These are phyloP conservation scores for Dillenia suffruticosa DNA, from an alignment of 164 flowering plant genomes.

Conservation along the genomic window DNA sequence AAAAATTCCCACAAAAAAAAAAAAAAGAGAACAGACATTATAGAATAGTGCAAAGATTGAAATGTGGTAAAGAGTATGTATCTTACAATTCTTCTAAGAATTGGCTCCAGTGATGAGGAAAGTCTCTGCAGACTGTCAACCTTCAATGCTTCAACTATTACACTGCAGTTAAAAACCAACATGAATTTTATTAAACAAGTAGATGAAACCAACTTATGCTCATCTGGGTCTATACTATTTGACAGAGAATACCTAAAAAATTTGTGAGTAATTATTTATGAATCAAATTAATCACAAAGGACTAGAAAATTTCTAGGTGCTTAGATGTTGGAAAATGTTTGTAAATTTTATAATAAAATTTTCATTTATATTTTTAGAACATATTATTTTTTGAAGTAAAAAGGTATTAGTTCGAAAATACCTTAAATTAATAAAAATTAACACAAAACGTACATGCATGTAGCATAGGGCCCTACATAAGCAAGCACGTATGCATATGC, in stretches of 20 bases:
- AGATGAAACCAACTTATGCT: too few relatives aligned
- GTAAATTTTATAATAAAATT: too few relatives aligned
- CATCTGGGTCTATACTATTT: too few relatives aligned
- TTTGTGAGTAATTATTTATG: background rate
- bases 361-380: too few relatives aligned
- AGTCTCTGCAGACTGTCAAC: conserved; percentile 93
- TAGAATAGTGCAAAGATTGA: background rate
- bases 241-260: background rate
- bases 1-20: background rate
- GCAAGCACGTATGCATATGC: too few relatives aligned
- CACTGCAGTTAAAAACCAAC: conserved; percentile 52
- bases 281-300: background rate
- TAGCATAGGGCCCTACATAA: too few relatives aligned
- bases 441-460: too few relatives aligned
- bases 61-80: conserved; percentile 3
- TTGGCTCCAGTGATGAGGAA: conserved; percentile 97
- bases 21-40: background rate
- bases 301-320: background rate
- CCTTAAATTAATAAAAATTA: too few relatives aligned
- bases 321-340: background rate
- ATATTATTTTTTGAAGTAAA: too few relatives aligned
- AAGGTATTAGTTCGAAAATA: too few relatives aligned
- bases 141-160: conserved; percentile 96
- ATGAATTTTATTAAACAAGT: background rate
- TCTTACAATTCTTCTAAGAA: conserved; percentile 98